Conservation (phyloP, 441 rosid species). For the Eutrema salsugineum region DNA sequence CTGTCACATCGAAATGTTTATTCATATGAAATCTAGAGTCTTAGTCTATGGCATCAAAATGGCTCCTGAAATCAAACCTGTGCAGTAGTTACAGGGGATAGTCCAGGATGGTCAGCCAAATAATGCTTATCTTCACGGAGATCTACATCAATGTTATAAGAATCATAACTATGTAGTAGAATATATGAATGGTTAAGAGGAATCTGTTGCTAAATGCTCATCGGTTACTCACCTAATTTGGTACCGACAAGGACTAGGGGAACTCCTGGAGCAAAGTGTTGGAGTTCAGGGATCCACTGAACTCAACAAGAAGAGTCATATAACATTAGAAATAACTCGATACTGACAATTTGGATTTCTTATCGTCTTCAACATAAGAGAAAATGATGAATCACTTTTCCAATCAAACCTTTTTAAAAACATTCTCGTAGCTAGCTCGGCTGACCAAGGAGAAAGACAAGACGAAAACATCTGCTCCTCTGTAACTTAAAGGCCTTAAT, state of each 20-base stretch:
- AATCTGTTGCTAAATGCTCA: neutral
- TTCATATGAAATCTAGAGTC: neutral
- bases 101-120: conserved; percentile 95
- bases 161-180: neutral
- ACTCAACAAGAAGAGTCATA: conserved; percentile 20
- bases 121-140: conserved; percentile 96
- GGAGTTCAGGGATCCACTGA: conserved; percentile 99
- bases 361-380: neutral
- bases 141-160: conserved; percentile 48
- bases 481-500: conserved; percentile 94
- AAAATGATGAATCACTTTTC: neutral
- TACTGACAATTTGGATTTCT: neutral
- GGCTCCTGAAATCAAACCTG: conserved; percentile 51
- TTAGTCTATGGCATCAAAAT: neutral
- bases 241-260: conserved; percentile 94
- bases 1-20: conserved; percentile 35
- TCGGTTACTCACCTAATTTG: conserved; percentile 66
- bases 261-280: conserved; percentile 87
- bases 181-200: neutral
- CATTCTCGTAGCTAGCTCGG: conserved; percentile 94
- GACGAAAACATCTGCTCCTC: conserved; percentile 96
- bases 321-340: conserved; percentile 22
- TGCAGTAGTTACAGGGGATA: conserved; percentile 87
- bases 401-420: conserved; percentile 71
- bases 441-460: conserved; percentile 95